Conservation (phyloP, 176 grass and related monocot genomes). For the Pontederia paniculata region DNA sequence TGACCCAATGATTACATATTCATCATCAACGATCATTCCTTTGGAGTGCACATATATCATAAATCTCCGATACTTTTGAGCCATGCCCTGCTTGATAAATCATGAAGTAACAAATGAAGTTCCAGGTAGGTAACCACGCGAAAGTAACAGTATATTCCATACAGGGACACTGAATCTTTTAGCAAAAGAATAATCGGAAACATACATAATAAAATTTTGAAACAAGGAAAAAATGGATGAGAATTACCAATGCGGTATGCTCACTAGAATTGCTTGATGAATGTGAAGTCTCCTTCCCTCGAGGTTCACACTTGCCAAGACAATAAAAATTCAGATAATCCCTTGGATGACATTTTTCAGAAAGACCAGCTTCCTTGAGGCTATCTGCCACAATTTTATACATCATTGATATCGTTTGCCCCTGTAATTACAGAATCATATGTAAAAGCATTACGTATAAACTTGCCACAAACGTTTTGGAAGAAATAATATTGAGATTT, state of each 20-base stretch:
- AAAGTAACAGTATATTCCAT: too few relatives aligned
- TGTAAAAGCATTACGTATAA: neutral
- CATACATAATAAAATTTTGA: too few relatives aligned
- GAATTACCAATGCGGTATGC: slow-evolving; percentile 23
- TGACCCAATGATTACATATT: slow-evolving; percentile 52
- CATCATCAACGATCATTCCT: slow-evolving; percentile 62
- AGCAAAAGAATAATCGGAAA: too few relatives aligned
- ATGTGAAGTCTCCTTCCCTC: slow-evolving; percentile 4
- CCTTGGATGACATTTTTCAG: slow-evolving; percentile 37
- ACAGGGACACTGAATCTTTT: too few relatives aligned
- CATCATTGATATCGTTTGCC: slow-evolving; percentile 70
- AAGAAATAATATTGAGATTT: too few relatives aligned
- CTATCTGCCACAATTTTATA: slow-evolving; percentile 49
- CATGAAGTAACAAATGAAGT: neutral
- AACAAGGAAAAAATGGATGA: too few relatives aligned
- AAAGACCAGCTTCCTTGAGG: slow-evolving; percentile 33
- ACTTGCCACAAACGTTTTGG: neutral
- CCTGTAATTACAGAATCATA: slow-evolving; percentile 30
- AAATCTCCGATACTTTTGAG: slow-evolving; percentile 52
- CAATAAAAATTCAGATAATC: slow-evolving; percentile 73
- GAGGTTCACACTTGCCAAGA: slow-evolving; percentile 46
- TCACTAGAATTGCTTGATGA: slow-evolving; percentile 28
- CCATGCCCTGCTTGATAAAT: slow-evolving; percentile 19
- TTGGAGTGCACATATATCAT: slow-evolving; percentile 84
- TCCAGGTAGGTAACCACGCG: neutral